Base-by-base conservation (phyloP, 2,329 filamentous ascomycete genomes). In the Penicillium olsonii region DNA sequence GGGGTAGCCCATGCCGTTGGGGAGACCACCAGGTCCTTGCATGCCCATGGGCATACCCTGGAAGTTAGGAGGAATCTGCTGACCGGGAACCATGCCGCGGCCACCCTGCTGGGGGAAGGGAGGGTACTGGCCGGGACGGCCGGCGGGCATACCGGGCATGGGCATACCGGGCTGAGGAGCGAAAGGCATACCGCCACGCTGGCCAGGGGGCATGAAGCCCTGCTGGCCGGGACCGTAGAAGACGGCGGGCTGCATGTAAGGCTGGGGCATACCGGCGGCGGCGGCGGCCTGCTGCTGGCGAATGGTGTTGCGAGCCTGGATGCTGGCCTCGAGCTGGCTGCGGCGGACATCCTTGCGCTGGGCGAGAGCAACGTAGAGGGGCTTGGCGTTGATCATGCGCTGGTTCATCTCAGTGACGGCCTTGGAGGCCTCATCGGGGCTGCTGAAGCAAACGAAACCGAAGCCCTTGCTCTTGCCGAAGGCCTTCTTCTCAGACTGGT, bases 331-430 rank as follows among this genome's bases (percentile, higher is more conserved):
- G 64, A 99, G 90, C 82, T 97, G 94, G 80, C 86, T 96, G 85
- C 96, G 96, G 77, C 94, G 92, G 67, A 99, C 92, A 77, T 99
- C 94, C 85, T 99, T 99, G 78, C 94, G 92, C 83, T 99, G 94
- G 59, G 94, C 94, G 60, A 99, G 84, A 65, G 94, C 94, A 67
- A 99, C 94, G 71, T 99, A 99, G 54, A 99, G 83, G 50, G 94
- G 94, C 85, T 99, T 99, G 78, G 84, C 84, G 74, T 92, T 88
- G 63, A 97, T 82, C 94, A 99, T 99, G 75, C 94, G 91, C 82
- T 97, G 92, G 82, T 99, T 99, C 90, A 97, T 96, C 77, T 99
- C 94, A 54, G 92, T 91, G 59, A 99, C 92, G 59, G 94, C 94
- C 85, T 97, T 97, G 78, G 92, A 96, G 60, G 94, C 94, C 74